Conservation (phyloP, 345 rosid species). For the Aegle marmelos region DNA sequence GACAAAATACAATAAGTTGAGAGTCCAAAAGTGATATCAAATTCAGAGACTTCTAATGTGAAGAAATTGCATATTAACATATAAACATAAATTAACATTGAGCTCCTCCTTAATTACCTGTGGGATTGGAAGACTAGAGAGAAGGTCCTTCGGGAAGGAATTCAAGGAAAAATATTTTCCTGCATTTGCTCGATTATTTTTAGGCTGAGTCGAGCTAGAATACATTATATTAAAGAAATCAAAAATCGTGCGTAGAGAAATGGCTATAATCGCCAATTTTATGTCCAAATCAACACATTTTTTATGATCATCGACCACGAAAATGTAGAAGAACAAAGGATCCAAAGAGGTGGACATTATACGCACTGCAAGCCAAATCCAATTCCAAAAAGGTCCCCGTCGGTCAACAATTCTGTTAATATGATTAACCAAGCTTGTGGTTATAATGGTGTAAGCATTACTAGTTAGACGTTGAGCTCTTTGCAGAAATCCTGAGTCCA, state of each 20-base stretch:
- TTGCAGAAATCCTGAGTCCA: too few species aligned
- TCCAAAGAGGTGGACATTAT: conserved; percentile 77
- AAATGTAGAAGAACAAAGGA: conserved; percentile 82
- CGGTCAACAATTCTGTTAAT: not conserved
- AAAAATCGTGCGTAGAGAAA: conserved; percentile 56
- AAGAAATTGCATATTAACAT: not conserved
- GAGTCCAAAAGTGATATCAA: not conserved
- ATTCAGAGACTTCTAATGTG: not conserved
- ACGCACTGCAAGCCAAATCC: conserved; percentile 18
- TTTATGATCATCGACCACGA: conserved; percentile 44
- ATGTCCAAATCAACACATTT: conserved; percentile 68
- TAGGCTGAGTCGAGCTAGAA: conserved; percentile 46
- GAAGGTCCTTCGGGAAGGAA: conserved; percentile 63
- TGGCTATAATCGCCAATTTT: conserved; percentile 72
- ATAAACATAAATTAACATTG: not conserved
- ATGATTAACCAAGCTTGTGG: too few species aligned
- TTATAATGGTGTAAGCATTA: too few species aligned
- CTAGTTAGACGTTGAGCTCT: too few species aligned
- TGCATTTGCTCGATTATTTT: conserved; percentile 45
- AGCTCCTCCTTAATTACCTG: not conserved
- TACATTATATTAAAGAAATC: conserved; percentile 71
- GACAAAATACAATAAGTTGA: not conserved
- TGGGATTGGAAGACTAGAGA: not conserved
- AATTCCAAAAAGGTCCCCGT: not conserved
- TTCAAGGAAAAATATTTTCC: conserved; percentile 43